phyloP scores from a whole-genome alignment of 495 filamentous ascomycete species.

The Penicillium nucicola region DNA sequence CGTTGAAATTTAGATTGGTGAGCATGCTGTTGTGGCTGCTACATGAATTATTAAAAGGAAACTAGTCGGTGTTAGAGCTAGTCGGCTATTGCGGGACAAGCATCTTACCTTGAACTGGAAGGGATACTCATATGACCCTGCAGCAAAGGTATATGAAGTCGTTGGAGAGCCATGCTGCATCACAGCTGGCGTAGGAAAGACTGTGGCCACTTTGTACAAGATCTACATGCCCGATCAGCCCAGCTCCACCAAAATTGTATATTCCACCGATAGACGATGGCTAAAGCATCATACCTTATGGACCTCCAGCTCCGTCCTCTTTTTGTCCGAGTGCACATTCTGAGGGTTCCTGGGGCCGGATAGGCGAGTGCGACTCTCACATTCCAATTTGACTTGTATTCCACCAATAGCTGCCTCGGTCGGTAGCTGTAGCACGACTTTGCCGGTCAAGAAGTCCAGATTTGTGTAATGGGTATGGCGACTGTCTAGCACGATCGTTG shows the following conservation, averaged over 20 bases:
- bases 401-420: conserved; percentile 67
- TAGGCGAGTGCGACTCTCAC: conserved; percentile 72
- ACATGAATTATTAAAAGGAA: conserved; percentile 92
- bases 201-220: conserved; percentile 60
- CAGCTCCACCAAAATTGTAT: background rate
- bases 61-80: conserved; percentile 27
- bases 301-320: conserved; percentile 64
- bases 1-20: conserved; percentile 53
- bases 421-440: conserved; percentile 60
- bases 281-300: conserved; percentile 63
- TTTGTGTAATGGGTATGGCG: conserved; percentile 81
- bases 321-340: conserved; percentile 55
- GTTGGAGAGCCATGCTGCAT: conserved; percentile 41
- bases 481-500: conserved; percentile 72
- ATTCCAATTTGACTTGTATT: conserved; percentile 92
- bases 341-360: conserved; percentile 53
- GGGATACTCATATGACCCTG: conserved; percentile 82
- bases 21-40: conserved; percentile 55
- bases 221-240: conserved; percentile 42
- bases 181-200: conserved; percentile 60
- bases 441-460: conserved; percentile 73
- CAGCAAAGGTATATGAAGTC: conserved; percentile 59
- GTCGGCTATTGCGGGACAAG: background rate
- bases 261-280: background rate
- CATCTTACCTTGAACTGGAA: conserved; percentile 78